phyloP scores from a whole-genome alignment of 148 eudicot genomes.

The Rhododendron simsii region DNA sequence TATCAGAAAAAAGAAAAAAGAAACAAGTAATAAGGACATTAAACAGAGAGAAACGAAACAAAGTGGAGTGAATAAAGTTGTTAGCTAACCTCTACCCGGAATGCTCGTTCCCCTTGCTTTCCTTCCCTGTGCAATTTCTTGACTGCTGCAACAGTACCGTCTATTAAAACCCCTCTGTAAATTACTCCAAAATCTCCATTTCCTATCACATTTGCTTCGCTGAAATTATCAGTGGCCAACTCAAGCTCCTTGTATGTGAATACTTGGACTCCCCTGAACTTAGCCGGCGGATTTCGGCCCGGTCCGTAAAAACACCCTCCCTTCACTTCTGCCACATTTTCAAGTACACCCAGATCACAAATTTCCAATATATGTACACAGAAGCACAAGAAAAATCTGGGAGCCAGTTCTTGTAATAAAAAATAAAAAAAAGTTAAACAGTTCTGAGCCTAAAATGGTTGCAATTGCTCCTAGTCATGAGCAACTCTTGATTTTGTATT shows the following conservation, averaged over 20 bases:
- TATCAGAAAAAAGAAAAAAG: too few relatives aligned
- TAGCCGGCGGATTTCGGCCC: slow-evolving; percentile 25
- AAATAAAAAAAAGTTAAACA: too few relatives aligned
- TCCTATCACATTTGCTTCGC: slow-evolving; percentile 57
- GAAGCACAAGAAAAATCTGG: neutral
- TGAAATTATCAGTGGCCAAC: slow-evolving; percentile 65
- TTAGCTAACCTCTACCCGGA: slow-evolving; percentile 64
- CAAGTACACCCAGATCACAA: neutral
- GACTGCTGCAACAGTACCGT: slow-evolving; percentile 70
- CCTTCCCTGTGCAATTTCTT: slow-evolving; percentile 66
- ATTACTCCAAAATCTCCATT: slow-evolving; percentile 68
- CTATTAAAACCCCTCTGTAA: slow-evolving; percentile 66
- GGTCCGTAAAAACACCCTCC: slow-evolving; percentile 52
- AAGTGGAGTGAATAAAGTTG: too few relatives aligned
- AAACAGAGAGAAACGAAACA: too few relatives aligned
- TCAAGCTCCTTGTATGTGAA: slow-evolving; percentile 83
- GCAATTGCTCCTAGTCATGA: neutral
- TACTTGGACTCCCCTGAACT: slow-evolving; percentile 65
- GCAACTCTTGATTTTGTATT: neutral
- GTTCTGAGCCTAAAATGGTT: neutral
- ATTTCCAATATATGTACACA: neutral
- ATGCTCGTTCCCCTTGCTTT: slow-evolving; percentile 82
- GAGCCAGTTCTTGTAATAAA: too few relatives aligned
- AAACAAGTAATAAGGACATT: too few relatives aligned
- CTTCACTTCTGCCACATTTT: slow-evolving; percentile 30